Evolutionary conservation across 805 yeast genomes (phyloP).

Genomic region (Candida wancherniae): DNA sequence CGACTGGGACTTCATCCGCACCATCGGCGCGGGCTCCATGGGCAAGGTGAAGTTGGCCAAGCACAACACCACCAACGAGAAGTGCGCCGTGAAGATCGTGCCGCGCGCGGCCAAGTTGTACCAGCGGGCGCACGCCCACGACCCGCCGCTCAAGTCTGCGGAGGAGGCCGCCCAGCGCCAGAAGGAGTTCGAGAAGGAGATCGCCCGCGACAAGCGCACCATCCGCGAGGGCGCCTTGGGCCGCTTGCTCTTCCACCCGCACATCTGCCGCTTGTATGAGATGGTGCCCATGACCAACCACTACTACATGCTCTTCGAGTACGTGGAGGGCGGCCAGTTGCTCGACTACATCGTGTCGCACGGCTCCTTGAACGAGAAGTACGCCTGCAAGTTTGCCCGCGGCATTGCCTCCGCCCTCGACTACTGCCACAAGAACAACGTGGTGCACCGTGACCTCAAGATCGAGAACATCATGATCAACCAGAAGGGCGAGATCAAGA

Average conservation of each 20-base stretch:
- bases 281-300: constrained; percentile 96
- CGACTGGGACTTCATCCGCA: constrained; percentile 93
- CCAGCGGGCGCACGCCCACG: constrained; percentile 64
- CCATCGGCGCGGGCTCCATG: constrained; percentile 98
- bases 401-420: constrained; percentile 92
- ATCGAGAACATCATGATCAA: constrained; percentile 95
- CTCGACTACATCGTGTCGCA: constrained; percentile 95
- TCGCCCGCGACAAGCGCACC: constrained; percentile 87
- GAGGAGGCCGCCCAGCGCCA: constrained; percentile 56
- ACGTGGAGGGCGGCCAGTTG: constrained; percentile 96
- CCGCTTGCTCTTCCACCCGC: constrained; percentile 83
- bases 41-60: constrained; percentile 95
- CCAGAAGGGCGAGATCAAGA: constrained; percentile 88
- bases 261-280: constrained; percentile 86
- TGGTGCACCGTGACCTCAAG: constrained; percentile 94
- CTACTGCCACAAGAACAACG: constrained; percentile 89
- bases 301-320: constrained; percentile 94
- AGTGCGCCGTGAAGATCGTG: constrained; percentile 90
- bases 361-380: constrained; percentile 88
- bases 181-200: constrained; percentile 74
- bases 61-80: constrained; percentile 72
- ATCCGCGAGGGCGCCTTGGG: constrained; percentile 95
- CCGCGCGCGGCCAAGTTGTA: constrained; percentile 81
- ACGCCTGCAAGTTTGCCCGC: constrained; percentile 91
- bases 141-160: constrained; percentile 59